Percentiles rank a stretch among this genome's conserved stretches.
Evolutionary conservation across 2,329 filamentous ascomycete genomes (phyloP).

Genomic region (Cladosporium colombiae): DNA sequence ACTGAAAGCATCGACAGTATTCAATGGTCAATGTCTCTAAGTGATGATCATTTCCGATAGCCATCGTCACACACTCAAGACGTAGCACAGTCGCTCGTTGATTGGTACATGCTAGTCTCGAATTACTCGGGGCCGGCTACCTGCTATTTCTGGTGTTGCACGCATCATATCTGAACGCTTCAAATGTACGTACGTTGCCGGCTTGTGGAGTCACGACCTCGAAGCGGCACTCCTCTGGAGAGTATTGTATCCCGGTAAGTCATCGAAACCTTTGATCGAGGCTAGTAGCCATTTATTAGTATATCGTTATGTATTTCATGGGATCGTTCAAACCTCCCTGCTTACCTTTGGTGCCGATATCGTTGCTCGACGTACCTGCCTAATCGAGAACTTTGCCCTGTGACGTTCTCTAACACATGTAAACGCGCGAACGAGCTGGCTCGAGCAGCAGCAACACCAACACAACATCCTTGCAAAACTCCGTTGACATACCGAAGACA

Average conservation of each 20-base stretch:
- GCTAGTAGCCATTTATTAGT: no score
- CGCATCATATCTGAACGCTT: background rate
- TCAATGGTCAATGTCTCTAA: background rate
- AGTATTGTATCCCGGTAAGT: background rate
- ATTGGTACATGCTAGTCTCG: background rate
- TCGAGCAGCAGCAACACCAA: background rate
- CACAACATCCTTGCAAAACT: constrained; percentile 2
- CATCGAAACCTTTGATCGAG: no score
- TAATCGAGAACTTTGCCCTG: background rate
- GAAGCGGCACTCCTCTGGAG: background rate
- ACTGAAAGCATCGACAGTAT: background rate
- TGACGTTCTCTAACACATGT: constrained; percentile 10
- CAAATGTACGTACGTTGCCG: background rate
- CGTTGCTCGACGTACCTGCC: background rate
- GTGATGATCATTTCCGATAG: background rate
- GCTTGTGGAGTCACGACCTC: background rate
- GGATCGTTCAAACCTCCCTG: no score
- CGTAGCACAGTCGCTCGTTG: background rate
- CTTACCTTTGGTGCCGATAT: background rate
- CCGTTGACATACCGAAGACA: background rate
- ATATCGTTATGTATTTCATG: no score
- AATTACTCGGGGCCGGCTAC: background rate
- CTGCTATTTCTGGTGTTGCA: background rate
- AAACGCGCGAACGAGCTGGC: constrained; percentile 4
- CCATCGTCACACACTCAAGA: background rate